Conservation (phyloP, 305 asterid genomes). For the Fraxinus dipetala region DNA sequence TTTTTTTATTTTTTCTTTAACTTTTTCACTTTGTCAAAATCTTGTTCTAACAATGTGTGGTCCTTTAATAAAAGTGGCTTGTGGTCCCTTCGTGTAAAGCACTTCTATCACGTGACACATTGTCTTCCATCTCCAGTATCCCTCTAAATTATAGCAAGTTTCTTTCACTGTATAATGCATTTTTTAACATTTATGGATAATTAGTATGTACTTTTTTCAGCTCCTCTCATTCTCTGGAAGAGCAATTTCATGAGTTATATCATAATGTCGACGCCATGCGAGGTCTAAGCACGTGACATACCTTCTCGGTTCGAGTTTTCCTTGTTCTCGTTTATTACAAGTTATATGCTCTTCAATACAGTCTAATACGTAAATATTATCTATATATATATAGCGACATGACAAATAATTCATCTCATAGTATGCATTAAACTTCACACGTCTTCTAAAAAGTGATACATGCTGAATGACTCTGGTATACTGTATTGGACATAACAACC, state of each 20-base stretch:
- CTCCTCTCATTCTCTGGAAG: conserved; percentile 48
- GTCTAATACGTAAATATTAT: too few species aligned
- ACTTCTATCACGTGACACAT: conserved; percentile 39
- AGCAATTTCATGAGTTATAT: conserved; percentile 34
- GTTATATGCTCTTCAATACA: neutral
- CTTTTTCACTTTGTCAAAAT: conserved; percentile 34
- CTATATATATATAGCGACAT: neutral
- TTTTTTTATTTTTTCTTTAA: conserved; percentile 25
- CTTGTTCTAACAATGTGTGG: conserved; percentile 4
- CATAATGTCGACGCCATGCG: conserved; percentile 67
- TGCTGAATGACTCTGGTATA: neutral
- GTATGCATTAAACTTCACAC: neutral
- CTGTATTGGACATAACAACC: neutral
- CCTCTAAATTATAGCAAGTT: conserved; percentile 1
- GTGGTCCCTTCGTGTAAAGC: conserved; percentile 24
- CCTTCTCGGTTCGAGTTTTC: neutral
- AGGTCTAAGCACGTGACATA: conserved; percentile 41
- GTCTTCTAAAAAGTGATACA: neutral
- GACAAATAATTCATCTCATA: neutral
- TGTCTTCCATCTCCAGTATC: conserved; percentile 23
- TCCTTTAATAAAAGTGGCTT: conserved; percentile 23
- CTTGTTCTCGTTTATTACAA: neutral
- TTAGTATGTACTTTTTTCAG: conserved; percentile 34
- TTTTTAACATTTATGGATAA: conserved; percentile 10
- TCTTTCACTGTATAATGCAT: neutral